Evolutionary conservation across 495 filamentous ascomycete genomes (phyloP).

Genomic region (Cercophora scortea): DNA sequence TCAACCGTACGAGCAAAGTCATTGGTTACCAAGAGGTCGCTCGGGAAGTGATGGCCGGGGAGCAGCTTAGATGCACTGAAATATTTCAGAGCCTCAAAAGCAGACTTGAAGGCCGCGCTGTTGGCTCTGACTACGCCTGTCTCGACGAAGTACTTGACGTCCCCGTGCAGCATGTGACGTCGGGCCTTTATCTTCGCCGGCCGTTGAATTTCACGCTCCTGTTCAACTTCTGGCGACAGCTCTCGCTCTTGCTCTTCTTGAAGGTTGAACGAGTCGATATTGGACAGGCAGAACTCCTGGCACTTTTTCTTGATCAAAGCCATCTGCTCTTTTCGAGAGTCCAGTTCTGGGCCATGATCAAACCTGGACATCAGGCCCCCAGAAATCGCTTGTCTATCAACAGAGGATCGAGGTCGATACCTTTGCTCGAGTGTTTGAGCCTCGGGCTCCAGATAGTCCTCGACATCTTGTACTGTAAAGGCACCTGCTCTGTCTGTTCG

Average conservation of each 20-base stretch:
- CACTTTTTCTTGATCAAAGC: background rate
- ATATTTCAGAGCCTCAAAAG: slow-evolving; percentile 36
- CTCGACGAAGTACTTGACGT: slow-evolving; percentile 28
- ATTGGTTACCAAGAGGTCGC: slow-evolving; percentile 39
- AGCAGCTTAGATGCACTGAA: slow-evolving; percentile 20
- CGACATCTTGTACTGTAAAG: slow-evolving; percentile 21
- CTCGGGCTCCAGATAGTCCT: slow-evolving; percentile 36
- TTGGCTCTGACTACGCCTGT: slow-evolving; percentile 2
- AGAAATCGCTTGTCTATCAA: too few species aligned
- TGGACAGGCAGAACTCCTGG: background rate
- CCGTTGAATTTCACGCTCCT: slow-evolving; percentile 46
- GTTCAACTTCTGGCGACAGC: slow-evolving; percentile 54
- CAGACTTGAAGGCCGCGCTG: slow-evolving; percentile 33
- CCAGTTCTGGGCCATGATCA: background rate
- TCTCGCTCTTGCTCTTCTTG: slow-evolving; percentile 69
- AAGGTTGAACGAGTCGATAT: slow-evolving; percentile 15
- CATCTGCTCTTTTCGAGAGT: background rate
- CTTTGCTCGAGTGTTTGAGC: slow-evolving; percentile 17
- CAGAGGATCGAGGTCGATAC: slow-evolving; percentile 3
- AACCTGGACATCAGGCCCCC: too few species aligned
- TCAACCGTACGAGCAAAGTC: slow-evolving; percentile 51
- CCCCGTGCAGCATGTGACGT: slow-evolving; percentile 35
- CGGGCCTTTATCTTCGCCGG: slow-evolving; percentile 32
- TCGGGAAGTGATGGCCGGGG: slow-evolving; percentile 23
- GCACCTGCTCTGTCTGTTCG: background rate